phyloP scores from a whole-genome alignment of 1,139 yeast genomes.

The Kodamaea sp. region DNA sequence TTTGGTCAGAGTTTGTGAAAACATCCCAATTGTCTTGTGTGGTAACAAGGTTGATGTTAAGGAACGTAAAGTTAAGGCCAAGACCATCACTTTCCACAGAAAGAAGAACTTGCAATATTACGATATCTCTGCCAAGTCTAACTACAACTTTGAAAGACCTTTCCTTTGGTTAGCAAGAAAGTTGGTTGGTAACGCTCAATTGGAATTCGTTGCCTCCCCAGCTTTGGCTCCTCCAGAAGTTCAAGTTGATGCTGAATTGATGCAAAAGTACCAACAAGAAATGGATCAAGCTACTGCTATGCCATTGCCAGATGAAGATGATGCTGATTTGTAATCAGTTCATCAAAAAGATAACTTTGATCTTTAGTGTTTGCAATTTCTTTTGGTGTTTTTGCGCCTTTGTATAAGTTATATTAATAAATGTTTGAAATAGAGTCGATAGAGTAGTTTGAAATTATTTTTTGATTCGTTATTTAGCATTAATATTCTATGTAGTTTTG shows the following conservation, averaged over 20 bases:
- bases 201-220: constrained; percentile 98
- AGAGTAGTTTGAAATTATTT: too few species aligned
- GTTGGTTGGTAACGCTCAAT: constrained; percentile 95
- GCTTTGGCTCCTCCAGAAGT: constrained; percentile 99
- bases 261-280: constrained; percentile 98
- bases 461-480: constrained; percentile 5
- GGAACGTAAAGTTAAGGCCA: constrained; percentile 99
- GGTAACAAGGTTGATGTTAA: constrained; percentile 99
- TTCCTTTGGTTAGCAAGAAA: constrained; percentile 99
- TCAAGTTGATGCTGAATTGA: constrained; percentile 89
- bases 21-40: constrained; percentile 97
- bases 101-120: constrained; percentile 99
- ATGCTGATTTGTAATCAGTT: constrained; percentile 80
- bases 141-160: constrained; percentile 99
- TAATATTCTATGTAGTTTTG: too few species aligned
- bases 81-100: constrained; percentile 99
- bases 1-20: constrained; percentile 98
- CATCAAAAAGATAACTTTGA: too few species aligned
- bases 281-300: constrained; percentile 99
- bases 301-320: constrained; percentile 99
- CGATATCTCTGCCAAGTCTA: constrained; percentile 99
- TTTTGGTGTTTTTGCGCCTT: background rate
- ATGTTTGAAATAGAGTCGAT: too few species aligned
- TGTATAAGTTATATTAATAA: background rate
- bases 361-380: too few species aligned